A percentile compares a stretch with the other conserved stretches of the same genome.
These are phyloP conservation scores for Paecilomyces sp. DNA, from an alignment of 2,329 filamentous ascomycete genomes.

Conservation along the genomic window DNA sequence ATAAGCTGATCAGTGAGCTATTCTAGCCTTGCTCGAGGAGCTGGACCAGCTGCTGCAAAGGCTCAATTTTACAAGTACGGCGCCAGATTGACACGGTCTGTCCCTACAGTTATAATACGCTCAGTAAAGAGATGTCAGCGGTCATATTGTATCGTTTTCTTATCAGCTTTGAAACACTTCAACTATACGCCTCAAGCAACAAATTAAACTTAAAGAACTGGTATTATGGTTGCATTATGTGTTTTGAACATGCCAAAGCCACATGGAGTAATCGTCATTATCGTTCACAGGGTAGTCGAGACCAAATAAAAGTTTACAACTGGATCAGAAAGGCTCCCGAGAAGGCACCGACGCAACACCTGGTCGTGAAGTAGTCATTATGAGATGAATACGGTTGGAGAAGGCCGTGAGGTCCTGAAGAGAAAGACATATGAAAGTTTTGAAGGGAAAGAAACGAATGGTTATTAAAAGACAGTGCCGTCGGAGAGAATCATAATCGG, in stretches of 20 bases:
- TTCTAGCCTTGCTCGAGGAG: too few species aligned
- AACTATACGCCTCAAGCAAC: not conserved
- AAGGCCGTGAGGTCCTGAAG: not conserved
- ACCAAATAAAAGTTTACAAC: not conserved
- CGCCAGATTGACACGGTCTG: not conserved
- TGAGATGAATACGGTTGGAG: not conserved
- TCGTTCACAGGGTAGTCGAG: not conserved
- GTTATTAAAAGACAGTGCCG: conserved; percentile 78
- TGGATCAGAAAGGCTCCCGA: not conserved
- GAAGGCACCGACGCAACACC: conserved; percentile 1
- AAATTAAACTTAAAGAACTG: not conserved
- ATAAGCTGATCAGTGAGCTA: not conserved
- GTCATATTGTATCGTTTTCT: not conserved
- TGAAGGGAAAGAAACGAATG: conserved; percentile 8
- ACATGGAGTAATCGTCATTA: not conserved
- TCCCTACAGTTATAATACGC: not conserved
- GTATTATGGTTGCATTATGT: not conserved
- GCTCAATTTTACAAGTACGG: not conserved
- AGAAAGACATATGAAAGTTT: not conserved
- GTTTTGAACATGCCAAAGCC: not conserved
- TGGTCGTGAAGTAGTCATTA: not conserved
- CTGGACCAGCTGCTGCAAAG: too few species aligned
- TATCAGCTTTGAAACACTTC: not conserved
- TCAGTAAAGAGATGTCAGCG: not conserved
- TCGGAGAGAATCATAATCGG: conserved; percentile 96